A percentile compares a stretch with the other conserved stretches of the same genome.
Conservation (phyloP, 768 basidiomycete genomes). For the Mycena epipterygia region DNA sequence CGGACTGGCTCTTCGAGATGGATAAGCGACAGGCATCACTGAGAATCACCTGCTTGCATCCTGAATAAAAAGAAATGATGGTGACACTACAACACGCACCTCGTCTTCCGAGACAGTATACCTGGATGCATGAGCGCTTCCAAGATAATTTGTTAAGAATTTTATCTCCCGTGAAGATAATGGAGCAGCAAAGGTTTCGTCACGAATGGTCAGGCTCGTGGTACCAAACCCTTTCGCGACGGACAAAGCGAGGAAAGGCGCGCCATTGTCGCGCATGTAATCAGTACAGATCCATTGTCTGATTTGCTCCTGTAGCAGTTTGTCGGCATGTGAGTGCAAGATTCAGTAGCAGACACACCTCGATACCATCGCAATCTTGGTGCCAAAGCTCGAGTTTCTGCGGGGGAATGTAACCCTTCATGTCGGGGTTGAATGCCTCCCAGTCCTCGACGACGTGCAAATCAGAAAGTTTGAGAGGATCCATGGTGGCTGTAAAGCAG, state of each 20-base stretch:
- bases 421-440: neutral
- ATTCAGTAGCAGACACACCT: neutral
- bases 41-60: neutral
- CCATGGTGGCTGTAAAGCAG: conserved; percentile 1
- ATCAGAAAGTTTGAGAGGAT: conserved; percentile 13
- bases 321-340: neutral
- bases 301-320: neutral
- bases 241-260: conserved; percentile 3
- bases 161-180: neutral
- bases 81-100: neutral
- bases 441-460: conserved; percentile 2
- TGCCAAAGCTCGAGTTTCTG: neutral
- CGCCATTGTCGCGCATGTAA: conserved; percentile 10
- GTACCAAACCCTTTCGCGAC: neutral
- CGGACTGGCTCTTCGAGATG: neutral
- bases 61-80: neutral
- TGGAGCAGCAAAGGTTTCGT: conserved; percentile 2
- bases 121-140: neutral
- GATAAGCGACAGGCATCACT: neutral
- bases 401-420: too few relatives aligned
- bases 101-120: neutral
- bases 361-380: neutral
- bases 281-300: neutral
- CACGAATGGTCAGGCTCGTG: conserved; percentile 6
- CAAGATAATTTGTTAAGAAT: neutral